Evolutionary conservation across 495 filamentous ascomycete genomes (phyloP).

Genomic region (Aspergillus sclerotioniger): DNA sequence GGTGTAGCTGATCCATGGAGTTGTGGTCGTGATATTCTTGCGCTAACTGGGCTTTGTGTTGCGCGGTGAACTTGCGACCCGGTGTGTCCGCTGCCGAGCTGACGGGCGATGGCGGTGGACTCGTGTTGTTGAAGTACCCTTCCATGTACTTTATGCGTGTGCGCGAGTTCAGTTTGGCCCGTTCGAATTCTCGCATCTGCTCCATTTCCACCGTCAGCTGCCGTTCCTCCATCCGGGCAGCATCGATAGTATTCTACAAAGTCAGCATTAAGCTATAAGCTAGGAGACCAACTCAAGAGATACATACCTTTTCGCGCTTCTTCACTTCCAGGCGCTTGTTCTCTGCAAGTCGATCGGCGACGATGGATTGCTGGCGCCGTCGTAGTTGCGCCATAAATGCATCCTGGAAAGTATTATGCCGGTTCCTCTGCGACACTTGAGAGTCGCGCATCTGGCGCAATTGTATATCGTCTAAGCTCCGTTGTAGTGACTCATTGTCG

Average conservation of each 20-base stretch:
- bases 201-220: constrained; percentile 71
- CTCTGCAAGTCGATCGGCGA: constrained; percentile 27
- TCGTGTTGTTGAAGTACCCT: constrained; percentile 65
- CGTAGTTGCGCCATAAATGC: constrained; percentile 32
- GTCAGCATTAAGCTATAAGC: constrained; percentile 39
- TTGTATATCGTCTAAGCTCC: constrained; percentile 47
- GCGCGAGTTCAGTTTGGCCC: constrained; percentile 55
- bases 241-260: constrained; percentile 43
- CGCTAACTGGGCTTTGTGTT: constrained; percentile 56
- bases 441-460: constrained; percentile 50
- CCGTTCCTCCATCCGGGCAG: constrained; percentile 66
- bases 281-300: constrained; percentile 20
- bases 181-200: constrained; percentile 59
- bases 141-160: constrained; percentile 77
- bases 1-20: constrained; percentile 67
- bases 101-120: constrained; percentile 36
- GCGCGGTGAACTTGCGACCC: constrained; percentile 34
- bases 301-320: constrained; percentile 53
- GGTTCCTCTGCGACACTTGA: constrained; percentile 56
- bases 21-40: constrained; percentile 69
- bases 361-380: constrained; percentile 32
- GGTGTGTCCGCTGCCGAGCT: constrained; percentile 22
- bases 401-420: constrained; percentile 55
- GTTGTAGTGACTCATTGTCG: constrained; percentile 36
- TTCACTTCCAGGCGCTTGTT: constrained; percentile 46